Base-by-base conservation (phyloP, 2,329 filamentous ascomycete genomes). In the Camillea tinctor region DNA sequence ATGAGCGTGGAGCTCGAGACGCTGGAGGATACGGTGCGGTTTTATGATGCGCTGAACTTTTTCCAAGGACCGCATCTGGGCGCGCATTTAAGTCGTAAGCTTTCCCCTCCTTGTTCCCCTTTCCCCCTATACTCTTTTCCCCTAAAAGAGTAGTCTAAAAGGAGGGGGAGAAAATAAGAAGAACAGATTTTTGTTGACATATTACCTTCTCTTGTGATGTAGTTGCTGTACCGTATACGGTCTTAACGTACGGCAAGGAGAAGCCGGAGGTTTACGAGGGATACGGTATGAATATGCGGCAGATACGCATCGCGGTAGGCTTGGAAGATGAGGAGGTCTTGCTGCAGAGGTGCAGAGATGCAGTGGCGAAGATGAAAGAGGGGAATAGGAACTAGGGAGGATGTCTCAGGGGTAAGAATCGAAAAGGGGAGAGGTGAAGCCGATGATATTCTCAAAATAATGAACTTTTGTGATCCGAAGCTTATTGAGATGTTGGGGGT, bases 61-160 rank as follows among this genome's bases (percentile, higher is more conserved):
- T 80, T 82, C 64, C 75, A 79, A 1, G 81, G 81, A 0, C 83
- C 83, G 1, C 82, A 85, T 64, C 72, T 86, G 0, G 84, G 82
- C 0, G 83, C 81, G 0, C 81, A 82, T 63, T 72, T 79, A 56
- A 84, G 81, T 9, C 71, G 36, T 17, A 40, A 4, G 36, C 9
- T 40, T 40, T 11, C 15, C 36, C 36, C 36, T 11, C 36, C 17
- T 44, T 44, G 2, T 11, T 3, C 36, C n/a, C 36, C 36, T 15
- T 15, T n/a, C 11, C 11, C 17, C 3, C 36, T 44, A 5, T 15
- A 11, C 13, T n/a, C 36, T 17, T 44, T 44, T 44, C 2, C n/a
- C 2, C n/a, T 6, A 15, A 15, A 44, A 30, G 26, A 9, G 26
- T 30, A 9, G 8, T 26, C 9, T 26, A 4, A 26, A 26, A n/a